Base-by-base conservation (phyloP, 352 stramenopile species). In the Blastocystis sp. region DNA sequence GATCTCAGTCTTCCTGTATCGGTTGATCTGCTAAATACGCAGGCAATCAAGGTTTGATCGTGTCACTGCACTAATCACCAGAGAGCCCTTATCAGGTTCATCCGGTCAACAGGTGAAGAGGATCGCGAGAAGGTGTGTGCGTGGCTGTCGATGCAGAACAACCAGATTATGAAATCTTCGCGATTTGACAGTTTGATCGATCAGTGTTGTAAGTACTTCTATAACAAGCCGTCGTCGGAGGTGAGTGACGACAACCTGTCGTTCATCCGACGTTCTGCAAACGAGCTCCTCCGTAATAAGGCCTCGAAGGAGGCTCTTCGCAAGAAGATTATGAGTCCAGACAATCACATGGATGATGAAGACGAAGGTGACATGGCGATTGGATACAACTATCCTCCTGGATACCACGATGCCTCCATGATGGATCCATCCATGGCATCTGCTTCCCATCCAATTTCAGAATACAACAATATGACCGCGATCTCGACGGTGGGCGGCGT, bases 271-370 rank as follows among this genome's bases (percentile, higher is more conserved):
- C 75, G 75, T 49, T 85, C 75, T 16, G 75, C 75, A 14, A 85
- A 85, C 44, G 75, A 85, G 38, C 27, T 85, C 21, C 75, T 85
- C 29, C 75, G 75, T 1, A 85, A 85, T 42, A 85, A 85, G 38
- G 75, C 75, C 16, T 85, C 75, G 29, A 85, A 85, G 40, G 75
- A 85, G 27, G 75, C 75, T 0, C 46, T 85, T 40, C 42, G 48
- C 24, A 85, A 85, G 53, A 40, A 56, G 6, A 48, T 85, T 21
- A 9, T 85, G 2, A 49, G 16, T n/a, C 24, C 27, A 18, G 69
- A 76, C 40, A 54, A 64, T 51, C 69, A 27, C 69, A 63, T 32
- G 34, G 69, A 81, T 36, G 69, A 81, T 29, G 48, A 81, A 21
- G 46, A 49, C 11, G 69, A 81, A 36, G 48, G 29, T n/a, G 46